These are phyloP conservation scores for Fallopia convolvulus DNA, from an alignment of 148 eudicot genomes.

Conservation along the genomic window DNA sequence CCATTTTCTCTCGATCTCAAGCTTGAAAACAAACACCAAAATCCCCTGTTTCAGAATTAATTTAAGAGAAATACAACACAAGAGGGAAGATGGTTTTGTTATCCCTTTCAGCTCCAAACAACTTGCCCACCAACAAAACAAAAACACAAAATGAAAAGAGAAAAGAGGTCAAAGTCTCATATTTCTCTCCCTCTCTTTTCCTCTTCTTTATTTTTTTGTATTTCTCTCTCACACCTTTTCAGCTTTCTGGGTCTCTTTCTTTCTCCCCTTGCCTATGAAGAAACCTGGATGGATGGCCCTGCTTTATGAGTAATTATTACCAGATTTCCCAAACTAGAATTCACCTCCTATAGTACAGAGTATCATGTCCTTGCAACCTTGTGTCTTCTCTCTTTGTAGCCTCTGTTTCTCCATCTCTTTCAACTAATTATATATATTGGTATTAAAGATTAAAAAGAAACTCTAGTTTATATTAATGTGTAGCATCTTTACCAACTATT, in stretches of 20 bases:
- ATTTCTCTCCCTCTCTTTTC: conserved; percentile 11
- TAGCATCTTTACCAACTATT: not conserved
- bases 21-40: not conserved
- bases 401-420: conserved; percentile 12
- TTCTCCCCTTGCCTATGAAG: conserved; percentile 36
- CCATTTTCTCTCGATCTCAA: conserved; percentile 22
- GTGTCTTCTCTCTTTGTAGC: conserved; percentile 18
- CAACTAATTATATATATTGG: conserved; percentile 23
- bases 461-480: not conserved
- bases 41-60: not conserved
- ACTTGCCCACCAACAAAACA: not conserved
- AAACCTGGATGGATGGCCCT: conserved; percentile 32
- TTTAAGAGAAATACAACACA: not conserved
- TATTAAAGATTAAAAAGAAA: conserved; percentile 19
- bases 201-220: not conserved
- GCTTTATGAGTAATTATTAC: conserved; percentile 24
- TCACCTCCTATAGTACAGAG: conserved; percentile 29
- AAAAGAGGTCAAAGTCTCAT: not conserved
- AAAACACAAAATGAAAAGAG: not conserved
- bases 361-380: conserved; percentile 48
- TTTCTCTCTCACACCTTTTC: conserved; percentile 8
- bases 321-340: conserved; percentile 23
- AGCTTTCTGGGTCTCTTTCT: conserved; percentile 2
- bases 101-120: not conserved
- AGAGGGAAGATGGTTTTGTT: too few species aligned